Evolutionary conservation across 306 rosid species (phyloP), one percentile per base, ranked within the genome.

Genomic region (Rosa rugosa): DNA sequence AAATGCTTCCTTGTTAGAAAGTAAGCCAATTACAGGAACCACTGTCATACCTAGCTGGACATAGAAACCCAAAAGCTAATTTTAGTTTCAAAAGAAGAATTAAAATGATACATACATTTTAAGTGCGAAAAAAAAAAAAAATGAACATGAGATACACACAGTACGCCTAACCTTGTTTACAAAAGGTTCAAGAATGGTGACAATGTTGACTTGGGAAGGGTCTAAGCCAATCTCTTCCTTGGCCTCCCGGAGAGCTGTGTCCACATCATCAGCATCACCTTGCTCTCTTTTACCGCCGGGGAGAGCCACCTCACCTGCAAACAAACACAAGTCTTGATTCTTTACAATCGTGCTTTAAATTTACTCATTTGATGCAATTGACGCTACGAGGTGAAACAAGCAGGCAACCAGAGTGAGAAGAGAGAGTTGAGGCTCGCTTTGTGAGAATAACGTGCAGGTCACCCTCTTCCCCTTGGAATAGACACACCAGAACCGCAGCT

Each of bases 201-300:
- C 57, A 20, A 90, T 80, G 59, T 85, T 79, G 45, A 94, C 97
- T 73, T 84, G 84, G 77, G 94, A 82, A 79, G 97, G 90, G 78
- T 91, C 86, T 84, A 94, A 85, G 46, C 98, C 97, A 72, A 94
- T 92, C 83, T 94, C 97, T 83, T 94, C 97, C 71, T 90, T 87
- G 31, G 98, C 97, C 82, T 94, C 98, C 84, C 97, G 86, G 80
- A 94, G 75, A 3, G 98, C 97, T 13, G 97, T 92, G 50, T 77
- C 77, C 3, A 90, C 89, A 50, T 92, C 94, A 75, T 88, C 88
- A 59, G 89, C 86, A 75, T 94, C 98, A 17, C 77, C 81, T 72
- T 86, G 86, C 3, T 94, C 98, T 42, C 85, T 86, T 75, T 92
- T 90, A 65, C 98, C 98, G 22, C 98, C 97, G 5, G 98, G 97